Conservation (phyloP, 192 early-diverging fungal species). For the Coemansia sp. region DNA sequence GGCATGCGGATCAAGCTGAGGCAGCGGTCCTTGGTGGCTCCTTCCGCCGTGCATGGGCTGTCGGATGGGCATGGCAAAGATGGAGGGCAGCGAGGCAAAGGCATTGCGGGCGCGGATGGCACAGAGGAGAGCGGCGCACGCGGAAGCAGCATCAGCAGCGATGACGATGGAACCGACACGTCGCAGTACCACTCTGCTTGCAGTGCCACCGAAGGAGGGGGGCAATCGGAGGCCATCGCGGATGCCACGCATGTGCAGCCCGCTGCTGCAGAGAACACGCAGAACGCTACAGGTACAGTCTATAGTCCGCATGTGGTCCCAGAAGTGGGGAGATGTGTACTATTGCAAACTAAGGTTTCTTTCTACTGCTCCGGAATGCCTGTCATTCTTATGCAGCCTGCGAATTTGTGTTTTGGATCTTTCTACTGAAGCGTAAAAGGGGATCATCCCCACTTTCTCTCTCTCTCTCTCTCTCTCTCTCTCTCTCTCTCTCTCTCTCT, state of each 20-base stretch:
- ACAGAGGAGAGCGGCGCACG: not conserved
- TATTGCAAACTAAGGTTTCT: too few species aligned
- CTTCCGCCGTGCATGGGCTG: not conserved
- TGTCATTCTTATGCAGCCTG: too few species aligned
- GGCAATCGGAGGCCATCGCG: not conserved
- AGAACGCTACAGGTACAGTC: not conserved
- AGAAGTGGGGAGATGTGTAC: too few species aligned
- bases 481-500: too few species aligned
- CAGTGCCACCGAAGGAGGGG: not conserved
- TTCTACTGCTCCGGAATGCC: too few species aligned
- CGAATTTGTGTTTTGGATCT: too few species aligned
- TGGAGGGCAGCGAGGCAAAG: not conserved
- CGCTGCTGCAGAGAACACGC: not conserved
- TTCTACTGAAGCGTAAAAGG: too few species aligned
- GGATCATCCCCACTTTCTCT: too few species aligned
- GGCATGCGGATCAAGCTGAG: conserved; percentile 38
- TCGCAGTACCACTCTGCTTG: conserved; percentile 1
- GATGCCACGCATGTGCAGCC: not conserved
- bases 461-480: too few species aligned
- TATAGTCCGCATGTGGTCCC: not conserved
- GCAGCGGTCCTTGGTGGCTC: conserved; percentile 13
- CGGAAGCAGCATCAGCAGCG: not conserved
- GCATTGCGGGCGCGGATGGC: not conserved
- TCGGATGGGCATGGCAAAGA: not conserved
- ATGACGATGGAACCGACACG: not conserved